Conservation (phyloP, 305 asterid genomes). For the Euphrasia arctica region DNA sequence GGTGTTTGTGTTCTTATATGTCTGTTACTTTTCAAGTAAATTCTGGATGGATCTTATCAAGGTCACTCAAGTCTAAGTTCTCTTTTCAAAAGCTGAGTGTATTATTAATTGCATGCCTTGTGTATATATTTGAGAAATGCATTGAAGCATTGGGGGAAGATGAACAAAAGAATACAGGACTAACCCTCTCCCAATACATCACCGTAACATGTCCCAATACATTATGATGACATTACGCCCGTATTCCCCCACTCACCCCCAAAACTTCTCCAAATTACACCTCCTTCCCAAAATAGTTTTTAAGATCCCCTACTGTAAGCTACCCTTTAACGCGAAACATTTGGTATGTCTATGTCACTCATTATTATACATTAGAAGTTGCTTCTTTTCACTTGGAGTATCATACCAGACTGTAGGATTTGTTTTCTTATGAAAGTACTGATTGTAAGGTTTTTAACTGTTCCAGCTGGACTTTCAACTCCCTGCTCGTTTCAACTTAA, state of each 20-base stretch:
- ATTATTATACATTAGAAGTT: no score
- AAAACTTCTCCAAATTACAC: not conserved
- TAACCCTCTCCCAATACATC: no score
- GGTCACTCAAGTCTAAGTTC: no score
- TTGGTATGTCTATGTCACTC: no score
- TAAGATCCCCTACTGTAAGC: no score
- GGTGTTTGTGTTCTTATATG: constrained; percentile 1
- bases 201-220: no score
- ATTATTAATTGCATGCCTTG: constrained; percentile 7
- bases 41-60: constrained; percentile 5
- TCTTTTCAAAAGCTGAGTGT: no score
- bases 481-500: constrained; percentile 85
- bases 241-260: not conserved
- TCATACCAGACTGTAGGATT: constrained; percentile 12
- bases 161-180: no score
- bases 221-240: not conserved
- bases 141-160: no score
- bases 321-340: no score
- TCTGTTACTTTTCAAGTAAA: constrained; percentile 14
- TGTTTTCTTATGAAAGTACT: constrained; percentile 1
- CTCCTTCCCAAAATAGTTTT: no score
- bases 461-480: constrained; percentile 99
- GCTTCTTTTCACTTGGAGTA: constrained; percentile 5
- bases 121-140: not conserved
- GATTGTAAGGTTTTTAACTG: constrained; percentile 27